Evolutionary conservation across 2,329 filamentous ascomycete genomes (phyloP).

Genomic region (Cercospora canescens): DNA sequence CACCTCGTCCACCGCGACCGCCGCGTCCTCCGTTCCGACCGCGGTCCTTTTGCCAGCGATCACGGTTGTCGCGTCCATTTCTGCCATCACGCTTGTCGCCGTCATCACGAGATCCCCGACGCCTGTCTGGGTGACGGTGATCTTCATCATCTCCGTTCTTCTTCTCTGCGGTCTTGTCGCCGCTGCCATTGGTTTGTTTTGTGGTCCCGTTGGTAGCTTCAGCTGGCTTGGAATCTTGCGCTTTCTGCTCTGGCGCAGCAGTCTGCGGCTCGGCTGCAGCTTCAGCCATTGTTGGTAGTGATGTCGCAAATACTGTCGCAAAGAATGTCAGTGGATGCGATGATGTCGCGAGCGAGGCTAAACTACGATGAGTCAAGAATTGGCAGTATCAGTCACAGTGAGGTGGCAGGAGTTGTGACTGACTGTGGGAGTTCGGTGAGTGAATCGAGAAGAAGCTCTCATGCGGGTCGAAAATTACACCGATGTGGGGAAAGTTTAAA

Average conservation of each 20-base stretch:
- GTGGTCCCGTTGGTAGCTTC: constrained; percentile 22
- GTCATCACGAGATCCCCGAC: constrained; percentile 5
- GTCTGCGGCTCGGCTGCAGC: constrained; percentile 22
- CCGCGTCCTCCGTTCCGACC: constrained; percentile 18
- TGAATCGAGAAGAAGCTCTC: constrained; percentile 2
- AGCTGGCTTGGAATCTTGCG: constrained; percentile 17
- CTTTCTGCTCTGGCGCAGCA: constrained; percentile 20
- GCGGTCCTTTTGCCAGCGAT: constrained; percentile 14
- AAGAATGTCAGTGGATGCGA: background rate
- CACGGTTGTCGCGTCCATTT: constrained; percentile 17
- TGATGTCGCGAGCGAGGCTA: constrained; percentile 6
- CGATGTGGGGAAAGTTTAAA: constrained; percentile 3
- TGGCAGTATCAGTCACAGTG: background rate
- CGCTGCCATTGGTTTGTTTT: constrained; percentile 19
- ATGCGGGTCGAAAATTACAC: constrained; percentile 4
- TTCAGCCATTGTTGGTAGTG: constrained; percentile 20
- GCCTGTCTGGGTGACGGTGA: constrained; percentile 21
- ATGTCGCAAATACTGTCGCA: background rate
- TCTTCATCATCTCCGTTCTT: constrained; percentile 21
- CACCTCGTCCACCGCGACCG: constrained; percentile 19
- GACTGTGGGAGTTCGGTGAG: constrained; percentile 1
- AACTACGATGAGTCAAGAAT: background rate
- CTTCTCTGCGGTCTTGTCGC: constrained; percentile 16
- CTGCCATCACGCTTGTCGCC: constrained; percentile 24
- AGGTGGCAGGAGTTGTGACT: background rate